These are phyloP conservation scores for Hanseniaspora occidentalis DNA, from an alignment of 805 yeast genomes.

Conservation along the genomic window DNA sequence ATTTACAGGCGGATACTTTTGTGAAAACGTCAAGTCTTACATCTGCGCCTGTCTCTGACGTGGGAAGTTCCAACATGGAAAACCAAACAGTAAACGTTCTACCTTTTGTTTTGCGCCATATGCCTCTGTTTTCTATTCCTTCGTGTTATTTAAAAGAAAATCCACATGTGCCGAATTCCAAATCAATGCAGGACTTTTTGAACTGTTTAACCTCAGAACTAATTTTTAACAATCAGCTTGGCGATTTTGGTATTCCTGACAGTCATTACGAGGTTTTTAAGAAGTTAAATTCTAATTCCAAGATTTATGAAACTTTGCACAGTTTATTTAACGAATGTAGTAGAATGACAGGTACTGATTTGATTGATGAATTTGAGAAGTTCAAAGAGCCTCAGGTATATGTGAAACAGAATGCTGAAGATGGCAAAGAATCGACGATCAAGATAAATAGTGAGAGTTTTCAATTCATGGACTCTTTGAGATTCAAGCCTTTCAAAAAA, in stretches of 20 bases:
- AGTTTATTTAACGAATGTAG: conserved; percentile 14
- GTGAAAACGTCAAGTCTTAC: not conserved
- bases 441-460: conserved; percentile 36
- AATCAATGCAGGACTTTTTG: not conserved
- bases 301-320: conserved; percentile 12
- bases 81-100: conserved; percentile 39
- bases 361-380: conserved; percentile 15
- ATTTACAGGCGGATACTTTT: not conserved
- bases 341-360: conserved; percentile 16
- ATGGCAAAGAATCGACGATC: not conserved
- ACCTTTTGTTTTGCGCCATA: conserved; percentile 54
- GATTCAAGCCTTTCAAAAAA: conserved; percentile 40
- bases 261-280: conserved; percentile 27
- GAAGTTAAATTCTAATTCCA: conserved; percentile 12
- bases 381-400: conserved; percentile 19
- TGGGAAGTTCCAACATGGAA: not conserved
- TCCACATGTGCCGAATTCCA: not conserved
- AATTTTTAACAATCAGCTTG: conserved; percentile 31
- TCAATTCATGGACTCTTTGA: conserved; percentile 46
- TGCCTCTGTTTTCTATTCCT: conserved; percentile 55
- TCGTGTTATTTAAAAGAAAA: conserved; percentile 10
- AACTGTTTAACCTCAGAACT: conserved; percentile 4
- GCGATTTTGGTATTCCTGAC: conserved; percentile 42
- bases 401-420: conserved; percentile 20
- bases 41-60: not conserved